phyloP scores from a whole-genome alignment of 139 green algal genomes.

The Chlamydomonas schloesseri region DNA sequence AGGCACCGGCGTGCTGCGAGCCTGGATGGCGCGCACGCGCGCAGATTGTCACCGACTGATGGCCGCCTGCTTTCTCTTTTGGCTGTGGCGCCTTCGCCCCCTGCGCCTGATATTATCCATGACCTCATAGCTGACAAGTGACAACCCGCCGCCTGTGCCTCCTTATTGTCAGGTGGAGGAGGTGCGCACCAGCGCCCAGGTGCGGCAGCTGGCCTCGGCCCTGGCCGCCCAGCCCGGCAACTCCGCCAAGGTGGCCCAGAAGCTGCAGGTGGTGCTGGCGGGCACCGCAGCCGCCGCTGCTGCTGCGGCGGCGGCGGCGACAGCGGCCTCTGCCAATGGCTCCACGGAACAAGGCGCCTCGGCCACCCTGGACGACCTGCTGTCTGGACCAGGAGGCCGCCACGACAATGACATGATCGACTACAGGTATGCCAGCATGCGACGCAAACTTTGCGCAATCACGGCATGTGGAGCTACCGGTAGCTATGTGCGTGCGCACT shows the following conservation, averaged over 20 bases:
- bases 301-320: background rate
- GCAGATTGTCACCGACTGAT: no score
- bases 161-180: conserved; percentile 47
- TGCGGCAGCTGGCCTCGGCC: conserved; percentile 3
- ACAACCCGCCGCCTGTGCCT: background rate
- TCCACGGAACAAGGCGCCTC: no score
- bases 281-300: background rate
- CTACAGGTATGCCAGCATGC: no score
- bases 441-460: no score
- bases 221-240: conserved; percentile 1
- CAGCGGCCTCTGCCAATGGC: background rate
- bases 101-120: background rate
- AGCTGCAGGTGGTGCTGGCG: conserved; percentile 53
- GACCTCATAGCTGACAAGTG: background rate
- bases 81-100: background rate
- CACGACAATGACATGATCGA: conserved; percentile 65
- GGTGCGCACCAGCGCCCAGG: conserved; percentile 13
- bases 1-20: no score
- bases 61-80: no score
- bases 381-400: conserved; percentile 42
- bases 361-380: conserved; percentile 50
- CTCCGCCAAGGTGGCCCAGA: conserved; percentile 11
- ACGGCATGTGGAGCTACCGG: no score
- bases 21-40: no score
- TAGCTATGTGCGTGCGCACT: no score